Conservation (phyloP, 371 early-diverging fungal species). For the Syncephalastrum sp. region DNA sequence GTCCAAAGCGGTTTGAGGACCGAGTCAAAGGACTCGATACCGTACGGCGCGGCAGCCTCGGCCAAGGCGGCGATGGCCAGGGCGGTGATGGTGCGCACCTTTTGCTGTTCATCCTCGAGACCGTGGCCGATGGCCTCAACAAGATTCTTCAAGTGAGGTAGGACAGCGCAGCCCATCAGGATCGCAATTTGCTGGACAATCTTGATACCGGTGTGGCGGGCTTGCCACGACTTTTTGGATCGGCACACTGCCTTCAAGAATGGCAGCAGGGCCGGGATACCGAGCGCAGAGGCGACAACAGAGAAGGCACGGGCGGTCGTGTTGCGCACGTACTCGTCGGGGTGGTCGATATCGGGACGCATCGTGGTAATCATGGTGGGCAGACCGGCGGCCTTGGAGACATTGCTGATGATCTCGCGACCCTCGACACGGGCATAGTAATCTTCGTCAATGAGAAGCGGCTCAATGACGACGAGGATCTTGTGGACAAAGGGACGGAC, state of each 20-base stretch:
- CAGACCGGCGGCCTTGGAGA: conserved; percentile 96
- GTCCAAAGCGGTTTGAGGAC: conserved; percentile 91
- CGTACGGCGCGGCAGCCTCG: conserved; percentile 97
- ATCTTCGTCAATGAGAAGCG: conserved; percentile 96
- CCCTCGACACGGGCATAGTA: conserved; percentile 97
- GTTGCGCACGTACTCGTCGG: conserved; percentile 97
- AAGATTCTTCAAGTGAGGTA: conserved; percentile 91
- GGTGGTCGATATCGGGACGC: conserved; percentile 98
- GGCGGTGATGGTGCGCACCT: conserved; percentile 94
- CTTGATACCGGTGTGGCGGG: conserved; percentile 97
- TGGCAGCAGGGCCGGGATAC: conserved; percentile 92
- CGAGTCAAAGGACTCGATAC: conserved; percentile 95
- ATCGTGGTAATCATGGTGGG: conserved; percentile 98
- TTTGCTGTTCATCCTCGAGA: conserved; percentile 94
- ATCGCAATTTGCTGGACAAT: conserved; percentile 97
- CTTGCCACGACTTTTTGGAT: conserved; percentile 97
- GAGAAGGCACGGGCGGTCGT: conserved; percentile 97
- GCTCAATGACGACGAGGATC: conserved; percentile 97
- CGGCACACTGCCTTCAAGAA: conserved; percentile 96
- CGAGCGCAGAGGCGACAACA: conserved; percentile 96
- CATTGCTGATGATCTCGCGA: conserved; percentile 95
- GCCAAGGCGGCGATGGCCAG: conserved; percentile 94
- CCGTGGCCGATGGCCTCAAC: conserved; percentile 92
- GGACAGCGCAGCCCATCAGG: conserved; percentile 89
- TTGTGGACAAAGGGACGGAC: conserved; percentile 97